phyloP scores from a whole-genome alignment of 1,284 basidiomycete species.

The Tremellales sp. region DNA sequence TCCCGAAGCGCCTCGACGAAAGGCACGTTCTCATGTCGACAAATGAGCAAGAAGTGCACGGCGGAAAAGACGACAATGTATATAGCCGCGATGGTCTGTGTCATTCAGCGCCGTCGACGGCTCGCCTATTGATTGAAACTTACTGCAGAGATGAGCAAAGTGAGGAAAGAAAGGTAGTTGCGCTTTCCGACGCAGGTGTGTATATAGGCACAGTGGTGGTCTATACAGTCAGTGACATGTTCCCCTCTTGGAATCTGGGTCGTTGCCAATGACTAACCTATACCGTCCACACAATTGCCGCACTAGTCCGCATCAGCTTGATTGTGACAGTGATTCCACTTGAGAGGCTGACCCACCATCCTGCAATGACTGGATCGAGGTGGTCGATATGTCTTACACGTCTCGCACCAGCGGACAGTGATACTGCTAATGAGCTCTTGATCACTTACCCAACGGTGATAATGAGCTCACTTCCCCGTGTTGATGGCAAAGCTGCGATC shows the following conservation, averaged over 20 bases:
- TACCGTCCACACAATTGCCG: slow-evolving; percentile 86
- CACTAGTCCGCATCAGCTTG: slow-evolving; percentile 57
- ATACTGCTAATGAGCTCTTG: slow-evolving; percentile 55
- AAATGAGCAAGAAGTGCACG: slow-evolving; percentile 69
- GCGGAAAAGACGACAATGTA: slow-evolving; percentile 77
- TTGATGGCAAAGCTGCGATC: slow-evolving; percentile 77
- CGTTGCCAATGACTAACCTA: slow-evolving; percentile 25
- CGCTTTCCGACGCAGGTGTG: slow-evolving; percentile 89
- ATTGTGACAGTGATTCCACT: slow-evolving; percentile 6
- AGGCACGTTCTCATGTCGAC: slow-evolving; percentile 53
- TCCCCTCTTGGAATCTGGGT: no score
- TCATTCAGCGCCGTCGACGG: no score
- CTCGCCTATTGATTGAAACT: slow-evolving; percentile 42
- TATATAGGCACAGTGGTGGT: slow-evolving; percentile 92
- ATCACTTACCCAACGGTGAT: not conserved
- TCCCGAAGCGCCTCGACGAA: slow-evolving; percentile 60
- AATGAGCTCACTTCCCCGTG: slow-evolving; percentile 58
- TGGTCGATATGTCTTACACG: slow-evolving; percentile 82
- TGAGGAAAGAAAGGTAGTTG: slow-evolving; percentile 86
- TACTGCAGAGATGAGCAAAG: slow-evolving; percentile 67
- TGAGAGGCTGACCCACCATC: slow-evolving; percentile 56
- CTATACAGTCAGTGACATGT: slow-evolving; percentile 48
- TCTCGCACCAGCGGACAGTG: slow-evolving; percentile 83
- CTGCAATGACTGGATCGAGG: slow-evolving; percentile 89
- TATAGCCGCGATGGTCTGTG: slow-evolving; percentile 62